Evolutionary conservation across 495 filamentous ascomycete genomes (phyloP).

Genomic region (Barbatosphaeria neglecta): DNA sequence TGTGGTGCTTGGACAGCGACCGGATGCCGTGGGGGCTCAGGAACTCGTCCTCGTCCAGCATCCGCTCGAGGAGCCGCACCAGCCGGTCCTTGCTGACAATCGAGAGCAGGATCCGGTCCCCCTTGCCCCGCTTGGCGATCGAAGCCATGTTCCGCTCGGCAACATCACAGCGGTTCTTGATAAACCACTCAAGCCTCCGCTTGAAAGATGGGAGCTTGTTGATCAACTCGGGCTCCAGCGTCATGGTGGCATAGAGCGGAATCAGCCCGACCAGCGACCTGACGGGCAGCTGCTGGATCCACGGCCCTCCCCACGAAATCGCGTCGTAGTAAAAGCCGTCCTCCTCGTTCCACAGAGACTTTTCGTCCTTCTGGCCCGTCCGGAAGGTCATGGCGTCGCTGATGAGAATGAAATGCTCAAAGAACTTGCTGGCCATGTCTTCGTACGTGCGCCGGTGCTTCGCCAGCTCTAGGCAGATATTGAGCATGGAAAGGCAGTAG

Average conservation of each 20-base stretch:
- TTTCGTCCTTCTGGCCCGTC: constrained; percentile 57
- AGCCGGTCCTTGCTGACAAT: constrained; percentile 84
- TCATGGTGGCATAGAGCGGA: constrained; percentile 82
- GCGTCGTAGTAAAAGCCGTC: constrained; percentile 98
- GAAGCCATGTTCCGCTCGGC: constrained; percentile 87
- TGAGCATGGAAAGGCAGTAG: constrained; percentile 89
- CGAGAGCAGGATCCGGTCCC: constrained; percentile 69
- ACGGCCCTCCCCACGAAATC: constrained; percentile 87
- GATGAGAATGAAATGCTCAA: constrained; percentile 96
- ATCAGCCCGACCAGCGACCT: constrained; percentile 87
- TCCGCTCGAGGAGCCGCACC: constrained; percentile 71
- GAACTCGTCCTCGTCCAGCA: constrained; percentile 93
- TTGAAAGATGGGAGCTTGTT: constrained; percentile 91
- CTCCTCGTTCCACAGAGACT: constrained; percentile 87
- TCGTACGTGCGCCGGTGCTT: constrained; percentile 96
- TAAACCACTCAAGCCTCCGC: constrained; percentile 83
- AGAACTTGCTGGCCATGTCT: constrained; percentile 97
- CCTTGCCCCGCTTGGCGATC: constrained; percentile 79
- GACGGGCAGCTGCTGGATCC: constrained; percentile 84
- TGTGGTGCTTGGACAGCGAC: constrained; percentile 86
- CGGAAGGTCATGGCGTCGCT: constrained; percentile 95
- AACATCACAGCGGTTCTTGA: constrained; percentile 71
- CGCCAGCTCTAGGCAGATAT: constrained; percentile 86
- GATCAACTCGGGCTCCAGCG: constrained; percentile 85
- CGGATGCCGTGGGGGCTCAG: constrained; percentile 82